Percentiles rank a stretch among this genome's conserved stretches.
Conservation (phyloP, 345 rosid genomes). For the Geranium brycei region DNA sequence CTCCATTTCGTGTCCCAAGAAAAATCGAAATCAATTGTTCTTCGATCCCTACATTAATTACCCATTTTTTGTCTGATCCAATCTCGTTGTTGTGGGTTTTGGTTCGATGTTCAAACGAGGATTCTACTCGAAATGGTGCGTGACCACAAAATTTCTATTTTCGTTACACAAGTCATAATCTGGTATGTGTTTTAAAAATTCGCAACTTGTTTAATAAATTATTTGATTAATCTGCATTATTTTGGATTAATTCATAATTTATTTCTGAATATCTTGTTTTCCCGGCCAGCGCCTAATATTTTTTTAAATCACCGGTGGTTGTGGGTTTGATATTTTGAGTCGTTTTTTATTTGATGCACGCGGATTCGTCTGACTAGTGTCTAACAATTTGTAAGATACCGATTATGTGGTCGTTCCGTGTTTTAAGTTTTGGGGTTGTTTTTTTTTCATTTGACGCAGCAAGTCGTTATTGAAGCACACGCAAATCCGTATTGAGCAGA, state of each 20-base stretch:
- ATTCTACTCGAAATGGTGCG: not conserved
- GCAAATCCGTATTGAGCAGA: conserved; percentile 38
- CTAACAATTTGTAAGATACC: no score
- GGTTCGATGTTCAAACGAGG: not conserved
- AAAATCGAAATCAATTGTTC: not conserved
- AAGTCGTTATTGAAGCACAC: conserved; percentile 34
- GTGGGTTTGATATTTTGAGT: no score
- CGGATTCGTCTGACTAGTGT: no score
- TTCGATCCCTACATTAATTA: not conserved
- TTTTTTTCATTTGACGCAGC: not conserved
- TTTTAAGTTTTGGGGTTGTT: not conserved
- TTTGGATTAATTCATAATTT: no score
- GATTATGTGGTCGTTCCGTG: no score
- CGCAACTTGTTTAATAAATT: no score
- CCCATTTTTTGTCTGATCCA: not conserved
- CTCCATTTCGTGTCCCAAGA: not conserved
- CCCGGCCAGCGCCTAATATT: no score
- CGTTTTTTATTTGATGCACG: no score
- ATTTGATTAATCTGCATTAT: no score
- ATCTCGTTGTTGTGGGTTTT: not conserved
- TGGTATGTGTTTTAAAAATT: no score
- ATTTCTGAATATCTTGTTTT: no score
- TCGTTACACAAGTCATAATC: not conserved
- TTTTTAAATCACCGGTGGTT: no score
- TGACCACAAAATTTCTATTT: not conserved